A percentile compares a stretch with the other conserved stretches of the same genome.
Evolutionary conservation across 768 basidiomycete species (phyloP).

Genomic region (Suillus brevipes): DNA sequence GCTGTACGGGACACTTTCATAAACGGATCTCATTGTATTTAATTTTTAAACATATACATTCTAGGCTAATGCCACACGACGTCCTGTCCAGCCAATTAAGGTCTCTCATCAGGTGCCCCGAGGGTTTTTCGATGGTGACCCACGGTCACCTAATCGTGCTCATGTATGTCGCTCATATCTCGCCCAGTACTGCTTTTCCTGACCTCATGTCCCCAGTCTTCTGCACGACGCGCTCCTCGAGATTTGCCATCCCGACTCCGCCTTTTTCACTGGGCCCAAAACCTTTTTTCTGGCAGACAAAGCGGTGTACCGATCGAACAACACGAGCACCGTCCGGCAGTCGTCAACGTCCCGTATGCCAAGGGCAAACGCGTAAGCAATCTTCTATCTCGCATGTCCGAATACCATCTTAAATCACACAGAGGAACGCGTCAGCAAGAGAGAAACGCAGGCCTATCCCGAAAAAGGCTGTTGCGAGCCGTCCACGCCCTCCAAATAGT

Average conservation of each 20-base stretch:
- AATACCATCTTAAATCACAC: not conserved
- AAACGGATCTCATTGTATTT: too few relatives aligned
- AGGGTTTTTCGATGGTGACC: not conserved
- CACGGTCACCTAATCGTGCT: not conserved
- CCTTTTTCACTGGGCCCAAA: not conserved
- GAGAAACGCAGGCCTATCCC: not conserved
- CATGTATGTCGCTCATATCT: not conserved
- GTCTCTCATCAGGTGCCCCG: not conserved
- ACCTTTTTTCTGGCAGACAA: not conserved
- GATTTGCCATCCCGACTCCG: not conserved
- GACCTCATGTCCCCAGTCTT: not conserved
- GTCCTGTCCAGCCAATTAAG: not conserved
- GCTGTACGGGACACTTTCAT: not conserved
- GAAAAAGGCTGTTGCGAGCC: not conserved
- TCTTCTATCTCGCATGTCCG: too few relatives aligned
- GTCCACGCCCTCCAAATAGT: not conserved
- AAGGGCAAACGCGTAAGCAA: not conserved
- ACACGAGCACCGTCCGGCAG: not conserved
- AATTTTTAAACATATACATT: not conserved
- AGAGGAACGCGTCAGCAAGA: not conserved
- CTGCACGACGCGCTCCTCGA: not conserved
- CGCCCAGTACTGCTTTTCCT: not conserved
- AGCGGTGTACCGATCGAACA: not conserved
- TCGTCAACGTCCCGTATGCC: not conserved
- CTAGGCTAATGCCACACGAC: not conserved